Conservation (phyloP, 2,329 filamentous ascomycete genomes). For the Arthrobotrys sinensis region DNA sequence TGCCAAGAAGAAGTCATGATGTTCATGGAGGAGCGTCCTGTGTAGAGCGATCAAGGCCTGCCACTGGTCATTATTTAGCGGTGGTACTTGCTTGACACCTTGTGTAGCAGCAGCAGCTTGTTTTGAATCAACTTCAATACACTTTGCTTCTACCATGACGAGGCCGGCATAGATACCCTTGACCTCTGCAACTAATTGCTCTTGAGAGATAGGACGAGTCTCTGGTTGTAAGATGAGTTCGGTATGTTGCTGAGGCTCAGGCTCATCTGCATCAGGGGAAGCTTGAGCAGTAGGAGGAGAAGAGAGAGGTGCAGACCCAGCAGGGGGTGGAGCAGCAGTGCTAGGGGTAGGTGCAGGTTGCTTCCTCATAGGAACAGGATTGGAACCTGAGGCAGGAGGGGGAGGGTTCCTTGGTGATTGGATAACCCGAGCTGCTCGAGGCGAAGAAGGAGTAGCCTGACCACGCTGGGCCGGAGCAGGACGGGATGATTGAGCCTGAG, state of each 20-base stretch:
- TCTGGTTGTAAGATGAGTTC: slow-evolving; percentile 73
- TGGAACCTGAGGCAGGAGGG: slow-evolving; percentile 21
- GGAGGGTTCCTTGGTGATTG: slow-evolving; percentile 14
- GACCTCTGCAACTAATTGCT: slow-evolving; percentile 84
- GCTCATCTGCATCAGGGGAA: slow-evolving; percentile 37
- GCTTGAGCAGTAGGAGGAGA: slow-evolving; percentile 3
- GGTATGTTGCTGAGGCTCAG: slow-evolving; percentile 64
- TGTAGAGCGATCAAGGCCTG: slow-evolving; percentile 87
- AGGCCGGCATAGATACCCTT: slow-evolving; percentile 87
- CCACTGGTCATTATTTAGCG: slow-evolving; percentile 80
- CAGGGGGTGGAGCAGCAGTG: not conserved
- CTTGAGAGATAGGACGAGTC: slow-evolving; percentile 79
- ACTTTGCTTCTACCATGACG: slow-evolving; percentile 88
- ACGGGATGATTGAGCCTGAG: slow-evolving; percentile 2
- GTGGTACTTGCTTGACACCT: slow-evolving; percentile 54
- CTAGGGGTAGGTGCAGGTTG: not conserved
- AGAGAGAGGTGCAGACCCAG: slow-evolving; percentile 13
- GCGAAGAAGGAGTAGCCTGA: slow-evolving; percentile 19
- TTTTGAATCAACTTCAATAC: slow-evolving; percentile 83
- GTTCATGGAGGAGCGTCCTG: slow-evolving; percentile 83
- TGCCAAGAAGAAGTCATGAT: slow-evolving; percentile 88
- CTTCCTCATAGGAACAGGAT: slow-evolving; percentile 27
- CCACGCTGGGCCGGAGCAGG: slow-evolving; percentile 17
- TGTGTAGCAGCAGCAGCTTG: slow-evolving; percentile 71
- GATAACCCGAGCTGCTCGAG: not conserved